These are phyloP conservation scores for Colletotrichum lentis DNA, from an alignment of 2,329 filamentous ascomycete species.

Conservation along the genomic window DNA sequence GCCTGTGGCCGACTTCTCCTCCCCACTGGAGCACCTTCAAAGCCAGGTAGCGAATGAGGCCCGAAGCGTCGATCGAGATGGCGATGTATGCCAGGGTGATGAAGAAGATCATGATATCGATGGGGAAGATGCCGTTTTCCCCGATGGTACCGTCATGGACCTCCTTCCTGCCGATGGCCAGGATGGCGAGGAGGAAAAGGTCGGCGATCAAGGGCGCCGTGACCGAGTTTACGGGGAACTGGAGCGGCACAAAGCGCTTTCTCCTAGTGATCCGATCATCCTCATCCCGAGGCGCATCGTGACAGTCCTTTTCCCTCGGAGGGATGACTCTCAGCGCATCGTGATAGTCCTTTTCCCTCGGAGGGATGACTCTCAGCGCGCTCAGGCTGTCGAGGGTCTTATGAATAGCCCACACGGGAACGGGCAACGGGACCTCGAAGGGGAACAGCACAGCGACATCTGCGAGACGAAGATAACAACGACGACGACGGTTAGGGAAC, in stretches of 20 bases:
- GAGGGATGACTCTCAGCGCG: slow-evolving; percentile 56
- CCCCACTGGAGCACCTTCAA: slow-evolving; percentile 75
- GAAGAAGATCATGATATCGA: slow-evolving; percentile 80
- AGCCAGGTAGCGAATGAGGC: slow-evolving; percentile 73
- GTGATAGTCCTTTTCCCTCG: background rate
- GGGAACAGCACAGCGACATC: slow-evolving; percentile 75
- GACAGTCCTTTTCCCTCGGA: background rate
- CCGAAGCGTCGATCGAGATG: slow-evolving; percentile 79
- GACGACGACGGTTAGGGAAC: background rate
- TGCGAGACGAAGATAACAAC: slow-evolving; percentile 44
- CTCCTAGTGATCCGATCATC: slow-evolving; percentile 42
- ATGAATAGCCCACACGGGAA: slow-evolving; percentile 60
- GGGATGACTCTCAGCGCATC: slow-evolving; percentile 57
- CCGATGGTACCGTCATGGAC: slow-evolving; percentile 75
- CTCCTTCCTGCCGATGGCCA: slow-evolving; percentile 71
- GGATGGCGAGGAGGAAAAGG: slow-evolving; percentile 74
- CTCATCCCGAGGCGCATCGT: slow-evolving; percentile 40
- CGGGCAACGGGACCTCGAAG: slow-evolving; percentile 68
- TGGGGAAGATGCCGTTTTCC: slow-evolving; percentile 69
- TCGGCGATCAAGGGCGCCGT: slow-evolving; percentile 76
- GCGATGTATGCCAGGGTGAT: slow-evolving; percentile 78
- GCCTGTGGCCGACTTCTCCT: slow-evolving; percentile 69
- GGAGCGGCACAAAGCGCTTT: slow-evolving; percentile 57
- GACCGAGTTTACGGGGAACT: slow-evolving; percentile 74
- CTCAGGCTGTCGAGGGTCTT: slow-evolving; percentile 53